A percentile compares a stretch with the other conserved stretches of the same genome.
Conservation (phyloP, 2,329 filamentous ascomycete genomes). For the Penicillium sp. region DNA sequence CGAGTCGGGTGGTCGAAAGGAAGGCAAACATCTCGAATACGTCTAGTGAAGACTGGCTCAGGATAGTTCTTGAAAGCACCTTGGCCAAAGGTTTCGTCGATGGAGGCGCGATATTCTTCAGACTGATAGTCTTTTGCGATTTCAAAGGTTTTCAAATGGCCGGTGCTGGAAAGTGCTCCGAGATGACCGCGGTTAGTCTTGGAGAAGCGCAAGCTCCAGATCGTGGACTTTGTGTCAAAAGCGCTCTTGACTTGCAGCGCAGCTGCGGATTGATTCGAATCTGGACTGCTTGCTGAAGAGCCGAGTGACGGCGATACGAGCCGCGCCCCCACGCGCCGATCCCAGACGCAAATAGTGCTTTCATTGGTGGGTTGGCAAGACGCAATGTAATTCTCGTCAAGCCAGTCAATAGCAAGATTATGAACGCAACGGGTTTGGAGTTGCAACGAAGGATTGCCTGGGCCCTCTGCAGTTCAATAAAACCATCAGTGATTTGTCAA, state of each 20-base stretch:
- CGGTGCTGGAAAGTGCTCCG: slow-evolving; percentile 60
- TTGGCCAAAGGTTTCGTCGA: slow-evolving; percentile 45
- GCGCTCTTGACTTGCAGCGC: slow-evolving; percentile 61
- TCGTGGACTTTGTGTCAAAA: slow-evolving; percentile 54
- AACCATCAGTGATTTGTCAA: slow-evolving; percentile 1
- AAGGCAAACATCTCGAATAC: slow-evolving; percentile 46
- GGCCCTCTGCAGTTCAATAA: slow-evolving; percentile 30
- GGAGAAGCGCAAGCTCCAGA: slow-evolving; percentile 66
- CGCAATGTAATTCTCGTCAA: slow-evolving; percentile 67
- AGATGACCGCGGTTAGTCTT: slow-evolving; percentile 60
- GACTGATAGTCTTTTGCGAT: slow-evolving; percentile 53
- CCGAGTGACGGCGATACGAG: slow-evolving; percentile 40
- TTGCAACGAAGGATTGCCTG: slow-evolving; percentile 47
- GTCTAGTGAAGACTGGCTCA: slow-evolving; percentile 49
- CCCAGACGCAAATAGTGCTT: slow-evolving; percentile 64
- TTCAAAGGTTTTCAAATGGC: slow-evolving; percentile 60
- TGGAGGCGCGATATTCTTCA: slow-evolving; percentile 41
- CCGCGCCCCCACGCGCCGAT: slow-evolving; percentile 54
- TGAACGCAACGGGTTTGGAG: slow-evolving; percentile 63
- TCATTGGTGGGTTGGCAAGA: slow-evolving; percentile 59
- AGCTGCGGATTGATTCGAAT: slow-evolving; percentile 46
- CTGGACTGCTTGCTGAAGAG: slow-evolving; percentile 29
- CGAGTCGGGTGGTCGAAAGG: slow-evolving; percentile 51
- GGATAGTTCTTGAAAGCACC: slow-evolving; percentile 44
- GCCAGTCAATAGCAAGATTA: slow-evolving; percentile 64